These are phyloP conservation scores for Beauveria medogensis DNA, from an alignment of 2,329 filamentous ascomycete species.

Conservation along the genomic window DNA sequence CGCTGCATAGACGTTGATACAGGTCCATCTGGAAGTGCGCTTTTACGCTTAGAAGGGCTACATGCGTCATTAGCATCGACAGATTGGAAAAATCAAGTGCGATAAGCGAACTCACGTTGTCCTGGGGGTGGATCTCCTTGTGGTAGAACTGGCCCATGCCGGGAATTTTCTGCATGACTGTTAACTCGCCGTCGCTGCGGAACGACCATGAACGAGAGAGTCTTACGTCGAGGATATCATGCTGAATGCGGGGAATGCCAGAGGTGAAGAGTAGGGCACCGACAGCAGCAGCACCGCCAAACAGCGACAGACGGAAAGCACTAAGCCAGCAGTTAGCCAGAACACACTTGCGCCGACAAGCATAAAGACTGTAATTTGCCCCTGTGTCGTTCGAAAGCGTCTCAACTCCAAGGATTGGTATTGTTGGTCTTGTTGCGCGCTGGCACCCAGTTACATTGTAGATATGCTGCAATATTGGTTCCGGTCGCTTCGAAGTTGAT, in stretches of 20 bases:
- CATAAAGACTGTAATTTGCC: background rate
- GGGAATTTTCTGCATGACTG: slow-evolving; percentile 42
- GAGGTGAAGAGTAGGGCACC: slow-evolving; percentile 53
- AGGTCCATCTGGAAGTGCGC: slow-evolving; percentile 23
- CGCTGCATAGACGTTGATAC: slow-evolving; percentile 17
- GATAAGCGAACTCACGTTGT: slow-evolving; percentile 45
- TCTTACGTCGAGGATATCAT: slow-evolving; percentile 50
- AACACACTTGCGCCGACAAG: background rate
- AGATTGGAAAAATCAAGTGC: background rate
- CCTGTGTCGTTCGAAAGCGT: background rate
- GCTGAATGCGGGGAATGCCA: slow-evolving; percentile 52
- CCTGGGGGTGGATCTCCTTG: slow-evolving; percentile 48
- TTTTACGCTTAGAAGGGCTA: slow-evolving; percentile 34
- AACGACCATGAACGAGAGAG: background rate
- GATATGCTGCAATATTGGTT: too few species aligned
- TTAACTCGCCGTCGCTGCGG: slow-evolving; percentile 16
- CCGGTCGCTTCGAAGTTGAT: background rate
- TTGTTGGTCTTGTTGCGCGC: background rate
- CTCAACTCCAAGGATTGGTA: background rate
- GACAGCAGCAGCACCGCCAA: slow-evolving; percentile 50
- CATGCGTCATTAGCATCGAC: slow-evolving; percentile 17
- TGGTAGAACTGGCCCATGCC: slow-evolving; percentile 42
- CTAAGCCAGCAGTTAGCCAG: slow-evolving; percentile 25
- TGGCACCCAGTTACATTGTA: background rate
- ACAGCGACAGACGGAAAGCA: slow-evolving; percentile 42